Evolutionary conservation across 257 asterid genomes (phyloP), one percentile per base, ranked within the genome.

Genomic region (Capsicum chinense): DNA sequence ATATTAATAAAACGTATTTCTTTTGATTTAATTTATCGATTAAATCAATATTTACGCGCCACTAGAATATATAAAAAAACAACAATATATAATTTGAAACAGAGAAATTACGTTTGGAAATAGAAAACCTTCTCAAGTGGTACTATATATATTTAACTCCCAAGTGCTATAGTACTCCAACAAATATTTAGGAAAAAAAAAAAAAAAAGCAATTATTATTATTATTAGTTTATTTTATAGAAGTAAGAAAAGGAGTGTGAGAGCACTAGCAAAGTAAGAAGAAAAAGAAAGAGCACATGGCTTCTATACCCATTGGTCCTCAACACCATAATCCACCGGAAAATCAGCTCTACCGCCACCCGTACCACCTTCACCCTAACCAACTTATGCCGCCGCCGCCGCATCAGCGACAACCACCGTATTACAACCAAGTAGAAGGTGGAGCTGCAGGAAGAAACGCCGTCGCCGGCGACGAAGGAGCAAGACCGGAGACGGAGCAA

Each of bases 221-320:
- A 13, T 67, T 35, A 47, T 42, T 39, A 3, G 1, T 4, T 6
- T 63, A 52, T 52, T 10, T 3, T 39, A 50, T 3, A 47, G 13
- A 7, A 21, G 15, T 42, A 79, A 33, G 57, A 11, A 58, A 70
- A 14, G 64, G 84, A 85, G 57, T 74, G 81, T 33, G 86, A 21
- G 54, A 56, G 78, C 10, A 59, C 60, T 68, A 56, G 70, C 39
- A 9, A 50, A 80, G 80, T n/a, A 73, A 80, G 87, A 83, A 9
- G 10, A 10, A 13, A 10, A 67, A 48, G 14, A 35, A 17, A 67
- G 48, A 67, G 86, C 95, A 92, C 94, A 95, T 92, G 95, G 97
- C 97, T 73, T 92, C 93, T 93, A 87, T 92, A 93, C 97, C 97
- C 85, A 83, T 89, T 94, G 97, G 93, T 86, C 94, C 97, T 87